Base-by-base conservation (phyloP, 768 basidiomycete species). In the Leccinum truebloodii region DNA sequence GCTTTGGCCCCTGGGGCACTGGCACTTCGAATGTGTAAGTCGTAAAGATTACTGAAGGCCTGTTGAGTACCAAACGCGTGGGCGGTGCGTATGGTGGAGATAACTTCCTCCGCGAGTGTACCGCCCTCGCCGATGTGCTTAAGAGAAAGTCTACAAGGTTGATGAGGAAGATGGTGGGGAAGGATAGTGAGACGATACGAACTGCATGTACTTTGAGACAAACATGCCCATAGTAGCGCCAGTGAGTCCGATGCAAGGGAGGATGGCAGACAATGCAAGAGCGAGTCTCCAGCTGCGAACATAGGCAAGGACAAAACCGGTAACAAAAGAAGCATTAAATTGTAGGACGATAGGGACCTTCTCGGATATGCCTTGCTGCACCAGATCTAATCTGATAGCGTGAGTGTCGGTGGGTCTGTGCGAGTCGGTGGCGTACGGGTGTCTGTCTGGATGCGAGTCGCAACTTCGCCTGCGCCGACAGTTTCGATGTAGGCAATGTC, bases 371-470 rank as follows among this genome's bases (percentile, higher is more conserved):
- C 93, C 95, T 73, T 93, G 89, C 68, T 96, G 95, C 3, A 98
- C 87, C 46, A 96, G 75, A 77, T 96, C 90, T 92, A 57, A 13
- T 22, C 20, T 18, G 12, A 35, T 59, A 3, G 28, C 6, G 7
- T 59, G 4, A 58, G 39, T 35, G 2, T 7, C 57, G 30, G 52
- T 18, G 58, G 24, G 6, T 22, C 41, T 41, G 18, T 41, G 41
- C 9, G 18, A n/a, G 41, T n/a, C 41, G 41, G 9, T 10, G 12
- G 77, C 86, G 63, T 69, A 90, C 90, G 92, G 24, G 89, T 92
- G n/a, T 92, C 90, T 0, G 90, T 91, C 71, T 92, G 89, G 63
- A 97, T 97, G 49, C 94, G 86, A 10, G 95, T 96, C 0, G 95
- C 89, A 20, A 98, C 88, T 70, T 97, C 95, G 59, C 95, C 95